Evolutionary conservation across 441 rosid genomes (phyloP), one percentile per base, ranked within the genome.

Genomic region (Pelargonium myrrhifolium): DNA sequence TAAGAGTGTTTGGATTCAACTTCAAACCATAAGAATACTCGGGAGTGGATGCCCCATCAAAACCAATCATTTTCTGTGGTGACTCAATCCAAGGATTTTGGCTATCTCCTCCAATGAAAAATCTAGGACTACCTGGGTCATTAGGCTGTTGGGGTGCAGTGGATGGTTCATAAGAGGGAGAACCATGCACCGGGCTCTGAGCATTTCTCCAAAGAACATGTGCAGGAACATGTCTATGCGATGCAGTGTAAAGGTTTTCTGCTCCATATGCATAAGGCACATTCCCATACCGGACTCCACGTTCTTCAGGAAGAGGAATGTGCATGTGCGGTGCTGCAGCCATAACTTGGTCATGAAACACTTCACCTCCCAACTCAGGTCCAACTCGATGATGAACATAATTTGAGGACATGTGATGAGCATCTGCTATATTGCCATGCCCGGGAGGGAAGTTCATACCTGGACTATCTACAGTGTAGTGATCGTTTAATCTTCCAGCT

Each of bases 401-500:
- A 72, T 68, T 82, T 18, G 83, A 58, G 17, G 88, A 72, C n/a
- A 69, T 39, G 70, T 82, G 89, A 76, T 77, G 89, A 12, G 80
- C 84, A 68, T 86, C 91, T 43, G 72, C 76, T 60, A 82, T 71
- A 78, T 75, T 82, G 51, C 79, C 75, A 67, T 83, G 93, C 45
- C 87, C 90, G 67, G 75, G 72, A 77, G 92, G 75, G 72, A 77
- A 82, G 66, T 83, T 91, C 81, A 84, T 76, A 76, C 81, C 78
- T 51, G 86, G 75, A 80, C 86, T 84, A 82, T 91, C 97, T 2
- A 73, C 76, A 69, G 78, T 47, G 72, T 77, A 89, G 51, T 80
- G 89, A 75, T 89, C 92, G 60, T 81, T 83, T 75, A 87, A 73
- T 76, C 97, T 85, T 79, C 86, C 91, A 79, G 87, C 76, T 65